A percentile compares a stretch with the other conserved stretches of the same genome.
Conservation (phyloP, 83 land plant species). For the Isoetes engelmannii region DNA sequence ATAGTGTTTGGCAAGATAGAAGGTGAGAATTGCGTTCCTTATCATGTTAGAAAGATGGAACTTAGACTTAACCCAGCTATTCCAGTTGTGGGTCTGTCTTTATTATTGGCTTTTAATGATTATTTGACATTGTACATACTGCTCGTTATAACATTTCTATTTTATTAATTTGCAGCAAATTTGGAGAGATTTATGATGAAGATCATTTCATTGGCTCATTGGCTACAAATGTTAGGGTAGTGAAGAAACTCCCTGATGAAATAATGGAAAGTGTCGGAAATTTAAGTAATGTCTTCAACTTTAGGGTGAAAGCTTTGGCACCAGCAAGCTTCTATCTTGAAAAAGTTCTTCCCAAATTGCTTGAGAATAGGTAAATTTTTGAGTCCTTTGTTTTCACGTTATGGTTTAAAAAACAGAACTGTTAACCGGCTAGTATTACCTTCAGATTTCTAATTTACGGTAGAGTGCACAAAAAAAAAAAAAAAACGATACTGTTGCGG, state of each 20-base stretch:
- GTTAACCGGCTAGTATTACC: neutral
- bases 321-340: constrained; percentile 52
- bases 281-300: constrained; percentile 65
- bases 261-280: constrained; percentile 66
- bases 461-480: too few species aligned
- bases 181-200: constrained; percentile 76
- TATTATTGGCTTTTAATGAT: neutral
- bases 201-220: constrained; percentile 54
- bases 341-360: constrained; percentile 66
- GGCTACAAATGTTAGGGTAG: constrained; percentile 57
- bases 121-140: neutral
- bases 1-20: constrained; percentile 24
- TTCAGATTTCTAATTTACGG: neutral
- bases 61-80: too few species aligned
- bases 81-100: neutral
- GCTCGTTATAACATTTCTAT: too few species aligned
- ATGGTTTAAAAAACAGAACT: neutral
- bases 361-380: constrained; percentile 50
- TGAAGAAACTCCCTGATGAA: constrained; percentile 51
- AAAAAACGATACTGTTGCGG: too few species aligned
- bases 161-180: constrained; percentile 73
- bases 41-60: too few species aligned
- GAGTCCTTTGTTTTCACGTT: neutral
- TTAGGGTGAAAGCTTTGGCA: constrained; percentile 74
- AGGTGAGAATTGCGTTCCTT: constrained; percentile 13